Base-by-base conservation (phyloP, 768 basidiomycete species). In the Kwoniella pini region DNA sequence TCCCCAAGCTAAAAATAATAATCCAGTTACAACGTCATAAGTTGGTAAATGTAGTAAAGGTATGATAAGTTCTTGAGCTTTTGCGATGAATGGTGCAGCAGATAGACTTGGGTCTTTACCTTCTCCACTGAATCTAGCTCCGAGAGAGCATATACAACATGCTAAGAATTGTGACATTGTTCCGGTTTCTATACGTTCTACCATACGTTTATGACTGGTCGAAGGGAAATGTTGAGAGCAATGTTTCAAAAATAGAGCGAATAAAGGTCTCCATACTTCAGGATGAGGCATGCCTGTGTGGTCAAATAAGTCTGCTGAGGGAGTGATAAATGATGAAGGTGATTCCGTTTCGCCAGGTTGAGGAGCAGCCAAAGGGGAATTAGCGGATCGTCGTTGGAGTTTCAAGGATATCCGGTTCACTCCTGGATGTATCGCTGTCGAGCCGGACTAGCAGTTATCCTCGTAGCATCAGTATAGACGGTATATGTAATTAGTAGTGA, bases 351-450 rank as follows among this genome's bases (percentile, higher is more conserved):
- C 43, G 15, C 62, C 68, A 15, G 71, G 67, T 49, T 67, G 69
- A 17, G 71, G 69, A 13, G 66, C 70, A 19, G 67, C 57, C n/a
- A 67, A 56, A 15, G 60, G 63, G 24, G 75, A 58, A 13, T 57
- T 36, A 24, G 55, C 75, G 2, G 61, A 54, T 30, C 70, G 63
- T 1, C 72, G 63, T 44, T 74, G 74, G 0, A 78, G 68, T 53
- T 74, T 74, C 26, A 78, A 66, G 5, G 67, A 66, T 22, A 78
- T 78, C 13, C 77, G 71, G 43, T 75, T 73, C 46, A 78, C 73
- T 26, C 77, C 77, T 4, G 77, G 77, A 49, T 76, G 72, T 15
- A 78, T 75, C 3, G 77, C 74, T 15, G 73, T 72, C 11, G 70
- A 69, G 11, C 75, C 72, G 31, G 75, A 74, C 72, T 74, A 38